Evolutionary conservation across 2,329 filamentous ascomycete genomes (phyloP).

Genomic region (Neopestalotiopsis sp.): DNA sequence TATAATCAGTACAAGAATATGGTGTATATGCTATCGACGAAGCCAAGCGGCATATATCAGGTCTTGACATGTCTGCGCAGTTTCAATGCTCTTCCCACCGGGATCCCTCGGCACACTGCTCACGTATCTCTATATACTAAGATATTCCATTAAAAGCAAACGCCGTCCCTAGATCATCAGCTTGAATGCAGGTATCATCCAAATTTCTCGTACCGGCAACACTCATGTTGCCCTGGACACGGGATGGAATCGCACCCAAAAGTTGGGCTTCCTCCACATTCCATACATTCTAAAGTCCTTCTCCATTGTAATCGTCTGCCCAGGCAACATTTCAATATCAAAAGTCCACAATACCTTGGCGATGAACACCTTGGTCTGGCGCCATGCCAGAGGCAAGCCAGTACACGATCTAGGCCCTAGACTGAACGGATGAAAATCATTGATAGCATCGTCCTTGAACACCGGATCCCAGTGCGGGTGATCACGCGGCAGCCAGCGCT

Average conservation of each 20-base stretch:
- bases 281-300: background rate
- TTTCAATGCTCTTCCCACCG: no score
- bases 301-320: background rate
- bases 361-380: background rate
- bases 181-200: no score
- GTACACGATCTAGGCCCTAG: conserved; percentile 21
- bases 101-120: no score
- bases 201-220: no score
- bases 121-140: no score
- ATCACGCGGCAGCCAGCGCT: conserved; percentile 24
- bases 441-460: conserved; percentile 19
- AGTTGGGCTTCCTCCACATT: background rate
- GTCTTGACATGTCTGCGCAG: no score
- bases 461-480: conserved; percentile 21
- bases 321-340: background rate
- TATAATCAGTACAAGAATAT: no score
- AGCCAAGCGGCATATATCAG: no score
- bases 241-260: background rate
- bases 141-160: no score
- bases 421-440: conserved; percentile 25
- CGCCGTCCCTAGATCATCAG: no score
- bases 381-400: conserved; percentile 18
- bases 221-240: background rate
- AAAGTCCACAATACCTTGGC: background rate
- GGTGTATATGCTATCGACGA: no score